Evolutionary conservation across 1,284 basidiomycete species (phyloP).

Genomic region (Malassezia slooffiae): DNA sequence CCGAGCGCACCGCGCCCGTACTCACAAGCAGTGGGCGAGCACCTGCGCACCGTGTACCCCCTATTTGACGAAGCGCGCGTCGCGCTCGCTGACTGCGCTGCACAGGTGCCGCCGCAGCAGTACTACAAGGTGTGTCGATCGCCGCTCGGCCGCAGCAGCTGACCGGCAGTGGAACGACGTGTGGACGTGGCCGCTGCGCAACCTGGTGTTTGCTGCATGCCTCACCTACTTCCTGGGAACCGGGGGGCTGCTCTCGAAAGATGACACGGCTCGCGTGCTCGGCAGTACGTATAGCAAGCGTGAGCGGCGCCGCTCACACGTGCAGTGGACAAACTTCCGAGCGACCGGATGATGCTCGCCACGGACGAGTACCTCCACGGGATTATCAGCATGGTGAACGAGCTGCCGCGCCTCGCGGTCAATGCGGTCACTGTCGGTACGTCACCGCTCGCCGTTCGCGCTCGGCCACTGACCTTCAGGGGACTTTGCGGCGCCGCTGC

Average conservation of each 20-base stretch:
- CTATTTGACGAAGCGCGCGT: slow-evolving; percentile 3
- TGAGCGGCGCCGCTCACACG: neutral
- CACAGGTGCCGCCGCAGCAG: slow-evolving; percentile 1
- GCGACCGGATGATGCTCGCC: slow-evolving; percentile 17
- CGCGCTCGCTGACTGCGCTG: neutral
- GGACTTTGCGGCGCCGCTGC: slow-evolving; percentile 32
- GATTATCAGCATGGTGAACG: slow-evolving; percentile 33
- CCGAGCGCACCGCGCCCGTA: no score
- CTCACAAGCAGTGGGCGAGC: neutral
- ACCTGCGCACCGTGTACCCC: neutral
- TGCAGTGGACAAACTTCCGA: neutral
- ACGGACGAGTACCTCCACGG: slow-evolving; percentile 41
- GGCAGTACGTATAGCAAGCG: slow-evolving; percentile 10
- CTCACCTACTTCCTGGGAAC: slow-evolving; percentile 19
- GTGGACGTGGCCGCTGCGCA: slow-evolving; percentile 10
- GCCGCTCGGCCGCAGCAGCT: no score
- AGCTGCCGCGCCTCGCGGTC: slow-evolving; percentile 26
- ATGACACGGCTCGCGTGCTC: slow-evolving; percentile 14
- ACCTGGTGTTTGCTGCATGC: slow-evolving; percentile 12
- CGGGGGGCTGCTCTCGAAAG: slow-evolving; percentile 23
- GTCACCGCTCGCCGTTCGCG: no score
- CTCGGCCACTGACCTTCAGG: slow-evolving; percentile 20
- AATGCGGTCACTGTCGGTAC: slow-evolving; percentile 13
- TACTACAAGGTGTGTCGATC: slow-evolving; percentile 8
- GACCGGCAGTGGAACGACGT: slow-evolving; percentile 12